phyloP scores from a whole-genome alignment of 2,329 filamentous ascomycete genomes.

The Ophiosphaerella narmari region DNA sequence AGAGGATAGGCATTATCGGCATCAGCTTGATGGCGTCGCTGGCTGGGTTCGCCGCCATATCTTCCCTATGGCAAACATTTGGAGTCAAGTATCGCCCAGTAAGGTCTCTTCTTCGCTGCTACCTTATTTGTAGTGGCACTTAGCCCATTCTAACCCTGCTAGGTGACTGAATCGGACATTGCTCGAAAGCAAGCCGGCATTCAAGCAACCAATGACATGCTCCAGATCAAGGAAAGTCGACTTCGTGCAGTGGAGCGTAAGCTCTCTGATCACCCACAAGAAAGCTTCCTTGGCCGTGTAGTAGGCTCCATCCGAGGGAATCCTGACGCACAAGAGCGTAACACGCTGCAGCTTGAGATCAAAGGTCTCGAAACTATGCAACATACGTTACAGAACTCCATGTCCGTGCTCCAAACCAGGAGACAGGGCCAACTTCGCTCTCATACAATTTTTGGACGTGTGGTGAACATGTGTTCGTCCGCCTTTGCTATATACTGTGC shows the following conservation, averaged over 20 bases:
- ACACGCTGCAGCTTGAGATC: conserved; percentile 72
- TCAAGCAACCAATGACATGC: conserved; percentile 78
- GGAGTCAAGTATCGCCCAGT: conserved; percentile 65
- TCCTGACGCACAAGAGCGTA: conserved; percentile 58
- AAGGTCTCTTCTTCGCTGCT: conserved; percentile 10
- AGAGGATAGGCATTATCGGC: conserved; percentile 79
- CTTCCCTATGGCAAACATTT: conserved; percentile 84
- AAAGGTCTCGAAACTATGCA: conserved; percentile 81
- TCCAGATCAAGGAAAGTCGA: conserved; percentile 73
- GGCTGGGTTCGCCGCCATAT: conserved; percentile 89
- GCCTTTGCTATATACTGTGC: conserved; percentile 81
- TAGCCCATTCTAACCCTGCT: conserved; percentile 16
- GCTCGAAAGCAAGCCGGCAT: conserved; percentile 77
- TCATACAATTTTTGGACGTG: conserved; percentile 67
- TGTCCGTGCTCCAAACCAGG: conserved; percentile 66
- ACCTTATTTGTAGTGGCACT: background rate
- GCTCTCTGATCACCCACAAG: conserved; percentile 51
- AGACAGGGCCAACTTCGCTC: conserved; percentile 68
- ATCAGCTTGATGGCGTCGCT: conserved; percentile 85
- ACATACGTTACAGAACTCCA: conserved; percentile 67
- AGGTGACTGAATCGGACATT: conserved; percentile 73
- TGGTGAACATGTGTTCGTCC: conserved; percentile 67
- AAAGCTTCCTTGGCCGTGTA: conserved; percentile 73
- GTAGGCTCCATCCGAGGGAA: conserved; percentile 72
- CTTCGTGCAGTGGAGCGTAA: conserved; percentile 73